These are phyloP conservation scores for Aspergillus fumigatus DNA, from an alignment of 2,329 filamentous ascomycete genomes.

Conservation along the genomic window DNA sequence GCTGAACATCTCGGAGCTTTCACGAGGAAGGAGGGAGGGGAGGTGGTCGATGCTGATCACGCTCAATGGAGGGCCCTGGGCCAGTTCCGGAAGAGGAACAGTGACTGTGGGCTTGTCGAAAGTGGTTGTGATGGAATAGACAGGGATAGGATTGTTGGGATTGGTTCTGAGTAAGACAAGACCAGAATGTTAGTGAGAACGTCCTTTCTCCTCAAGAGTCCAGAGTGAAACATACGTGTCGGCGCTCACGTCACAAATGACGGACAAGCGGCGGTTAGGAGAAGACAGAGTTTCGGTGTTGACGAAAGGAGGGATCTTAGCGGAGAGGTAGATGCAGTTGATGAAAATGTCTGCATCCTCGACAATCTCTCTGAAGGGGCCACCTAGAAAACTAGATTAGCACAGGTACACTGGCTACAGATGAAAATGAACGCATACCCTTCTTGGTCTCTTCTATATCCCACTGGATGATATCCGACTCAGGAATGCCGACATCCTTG, in stretches of 20 bases:
- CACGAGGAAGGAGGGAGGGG: slow-evolving; percentile 75
- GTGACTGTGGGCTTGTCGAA: slow-evolving; percentile 84
- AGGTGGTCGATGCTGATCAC: slow-evolving; percentile 89
- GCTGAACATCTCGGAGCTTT: slow-evolving; percentile 83
- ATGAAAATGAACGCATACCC: slow-evolving; percentile 33
- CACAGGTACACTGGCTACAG: background rate
- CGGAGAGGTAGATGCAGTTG: slow-evolving; percentile 83
- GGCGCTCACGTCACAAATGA: slow-evolving; percentile 69
- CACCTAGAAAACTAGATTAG: slow-evolving; percentile 41
- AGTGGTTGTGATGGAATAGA: slow-evolving; percentile 80
- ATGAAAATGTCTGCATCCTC: slow-evolving; percentile 67
- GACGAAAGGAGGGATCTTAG: slow-evolving; percentile 77
- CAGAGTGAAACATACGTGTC: slow-evolving; percentile 39
- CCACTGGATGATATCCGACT: slow-evolving; percentile 65
- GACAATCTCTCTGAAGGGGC: slow-evolving; percentile 74
- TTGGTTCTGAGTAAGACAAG: slow-evolving; percentile 35
- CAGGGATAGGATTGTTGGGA: slow-evolving; percentile 54
- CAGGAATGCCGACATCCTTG: slow-evolving; percentile 66
- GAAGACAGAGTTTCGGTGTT: slow-evolving; percentile 64
- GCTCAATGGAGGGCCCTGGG: slow-evolving; percentile 57
- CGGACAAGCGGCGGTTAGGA: slow-evolving; percentile 66
- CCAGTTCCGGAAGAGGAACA: slow-evolving; percentile 52
- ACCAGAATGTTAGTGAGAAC: background rate
- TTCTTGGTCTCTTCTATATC: slow-evolving; percentile 76
- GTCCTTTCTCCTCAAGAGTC: background rate